Evolutionary conservation across 805 yeast genomes (phyloP), one percentile per base, ranked within the genome.

Genomic region (Sugiyamaella boreocaroliniensis): DNA sequence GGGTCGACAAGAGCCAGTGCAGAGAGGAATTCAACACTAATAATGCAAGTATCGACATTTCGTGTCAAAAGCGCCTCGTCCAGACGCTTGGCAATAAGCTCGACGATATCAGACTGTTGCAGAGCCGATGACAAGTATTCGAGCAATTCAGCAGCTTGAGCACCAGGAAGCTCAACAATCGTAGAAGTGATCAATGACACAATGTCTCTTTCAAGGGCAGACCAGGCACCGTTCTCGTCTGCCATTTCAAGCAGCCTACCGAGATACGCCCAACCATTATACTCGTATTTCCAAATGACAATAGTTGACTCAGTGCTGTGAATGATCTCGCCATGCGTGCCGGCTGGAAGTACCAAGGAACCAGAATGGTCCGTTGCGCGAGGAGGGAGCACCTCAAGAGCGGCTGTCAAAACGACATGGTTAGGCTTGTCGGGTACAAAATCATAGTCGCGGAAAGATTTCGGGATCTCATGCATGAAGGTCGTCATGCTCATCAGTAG

Each of bases 241-340:
- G 84, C 68, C 57, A 85, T 85, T 58, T 86, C 89, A 32, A 90
- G 67, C 0, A 86, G 70, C 61, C 95, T 76, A 1, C 97, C 97
- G 15, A 92, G 61, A 26, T 86, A 68, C 0, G 95, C 78, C 96
- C 97, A 89, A 1, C 97, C 97, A 63, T 83, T 86, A 64, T 83
- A 89, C 2, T 76, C 75, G 64, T 85, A 80, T 26, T 83, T 70
- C 70, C 93, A 89, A 9, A 70, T 59, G 7, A 69, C 64, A 22
- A 68, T 61, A 12, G 71, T 68, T 2, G 70, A 63, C 2, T 79
- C 73, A 10, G 50, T 53, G 12, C 56, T 55, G 9, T 88, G 82
- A 29, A 90, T 67, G 2, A 87, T 68, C 58, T 85, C 83, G 2
- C 92, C 97, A 51, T 74, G 78, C 0, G 96, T 86, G 2, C 83